Conservation (phyloP, 306 rosid genomes). For the Acacia crassicarpa region DNA sequence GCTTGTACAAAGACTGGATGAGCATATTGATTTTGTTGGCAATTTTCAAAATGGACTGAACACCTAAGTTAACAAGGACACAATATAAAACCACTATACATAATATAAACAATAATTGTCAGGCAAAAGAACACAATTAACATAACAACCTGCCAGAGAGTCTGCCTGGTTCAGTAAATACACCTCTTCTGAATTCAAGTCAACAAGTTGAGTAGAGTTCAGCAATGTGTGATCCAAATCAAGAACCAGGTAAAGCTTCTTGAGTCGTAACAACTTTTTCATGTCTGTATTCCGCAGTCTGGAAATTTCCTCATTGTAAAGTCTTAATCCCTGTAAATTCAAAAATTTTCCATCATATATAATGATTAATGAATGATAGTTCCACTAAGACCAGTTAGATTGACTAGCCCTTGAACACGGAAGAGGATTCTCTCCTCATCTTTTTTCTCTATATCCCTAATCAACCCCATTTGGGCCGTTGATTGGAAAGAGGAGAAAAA, state of each 20-base stretch:
- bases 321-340: conserved; percentile 71
- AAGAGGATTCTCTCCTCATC: too few species aligned
- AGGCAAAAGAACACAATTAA: conserved; percentile 25
- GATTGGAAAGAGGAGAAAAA: too few species aligned
- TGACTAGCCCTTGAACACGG: not conserved
- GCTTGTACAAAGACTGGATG: not conserved
- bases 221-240: conserved; percentile 90
- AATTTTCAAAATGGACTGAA: conserved; percentile 13
- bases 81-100: not conserved
- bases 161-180: conserved; percentile 61
- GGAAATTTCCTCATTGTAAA: conserved; percentile 69
- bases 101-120: conserved; percentile 20
- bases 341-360: not conserved
- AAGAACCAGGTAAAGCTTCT: conserved; percentile 79
- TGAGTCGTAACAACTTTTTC: conserved; percentile 53
- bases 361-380: conserved; percentile 2
- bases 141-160: conserved; percentile 56
- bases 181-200: conserved; percentile 61
- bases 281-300: conserved; percentile 67
- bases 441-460: too few species aligned
- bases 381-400: not conserved
- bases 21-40: not conserved
- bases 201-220: conserved; percentile 62
- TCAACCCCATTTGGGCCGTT: too few species aligned
- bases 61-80: not conserved